Conservation (phyloP, 106 monocot genomes). For the Platanthera zijinensis region DNA sequence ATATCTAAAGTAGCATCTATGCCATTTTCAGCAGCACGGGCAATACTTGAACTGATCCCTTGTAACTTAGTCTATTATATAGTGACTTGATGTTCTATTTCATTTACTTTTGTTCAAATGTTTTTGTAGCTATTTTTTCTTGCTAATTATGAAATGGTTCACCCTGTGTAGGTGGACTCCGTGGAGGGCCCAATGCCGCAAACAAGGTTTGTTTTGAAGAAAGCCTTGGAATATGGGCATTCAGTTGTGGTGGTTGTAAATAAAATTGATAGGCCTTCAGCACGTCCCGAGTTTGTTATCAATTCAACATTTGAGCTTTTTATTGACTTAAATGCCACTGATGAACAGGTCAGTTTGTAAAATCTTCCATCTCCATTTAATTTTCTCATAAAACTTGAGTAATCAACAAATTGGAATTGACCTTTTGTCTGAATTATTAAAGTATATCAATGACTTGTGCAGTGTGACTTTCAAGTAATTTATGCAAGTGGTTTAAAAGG, state of each 20-base stretch:
- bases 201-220: conserved; percentile 98
- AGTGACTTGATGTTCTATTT: too few relatives aligned
- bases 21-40: background rate
- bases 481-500: conserved; percentile 98
- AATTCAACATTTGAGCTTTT: conserved; percentile 99
- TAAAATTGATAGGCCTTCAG: conserved; percentile 90
- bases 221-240: conserved; percentile 97
- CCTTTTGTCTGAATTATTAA: background rate
- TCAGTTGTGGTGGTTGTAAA: conserved; percentile 99
- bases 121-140: background rate
- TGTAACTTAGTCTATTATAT: background rate
- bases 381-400: background rate
- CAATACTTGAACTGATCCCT: background rate
- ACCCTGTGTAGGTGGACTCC: conserved; percentile 72
- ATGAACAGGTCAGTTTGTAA: conserved; percentile 72
- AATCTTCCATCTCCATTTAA: background rate
- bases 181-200: conserved; percentile 99
- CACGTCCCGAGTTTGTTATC: conserved; percentile 89
- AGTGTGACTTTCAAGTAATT: conserved; percentile 99
- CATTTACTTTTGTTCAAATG: too few relatives aligned
- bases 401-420: conserved; percentile 1
- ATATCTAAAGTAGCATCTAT: background rate
- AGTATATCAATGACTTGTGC: conserved; percentile 12
- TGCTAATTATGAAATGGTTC: conserved; percentile 1
- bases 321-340: conserved; percentile 97